Evolutionary conservation across 2,329 filamentous ascomycete species (phyloP).

Genomic region (Colletotrichum sp.): DNA sequence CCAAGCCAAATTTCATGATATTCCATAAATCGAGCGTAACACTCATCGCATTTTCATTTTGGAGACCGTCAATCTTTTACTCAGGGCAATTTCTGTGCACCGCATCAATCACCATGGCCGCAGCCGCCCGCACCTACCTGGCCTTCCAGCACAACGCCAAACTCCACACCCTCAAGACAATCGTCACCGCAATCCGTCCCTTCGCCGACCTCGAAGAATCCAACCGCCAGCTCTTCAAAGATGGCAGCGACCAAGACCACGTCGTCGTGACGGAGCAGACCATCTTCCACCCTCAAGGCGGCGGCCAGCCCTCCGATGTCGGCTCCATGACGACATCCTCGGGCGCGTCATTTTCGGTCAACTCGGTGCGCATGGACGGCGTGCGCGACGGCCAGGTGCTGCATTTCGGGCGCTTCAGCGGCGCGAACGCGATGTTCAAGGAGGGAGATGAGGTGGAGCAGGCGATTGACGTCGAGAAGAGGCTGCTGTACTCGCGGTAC

Average conservation of each 20-base stretch:
- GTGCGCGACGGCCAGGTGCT: slow-evolving; percentile 60
- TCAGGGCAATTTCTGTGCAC: background rate
- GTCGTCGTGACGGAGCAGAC: slow-evolving; percentile 68
- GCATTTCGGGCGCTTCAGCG: slow-evolving; percentile 67
- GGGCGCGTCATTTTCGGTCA: slow-evolving; percentile 53
- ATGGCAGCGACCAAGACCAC: slow-evolving; percentile 52
- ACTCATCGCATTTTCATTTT: too few species aligned
- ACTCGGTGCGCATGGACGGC: slow-evolving; percentile 60
- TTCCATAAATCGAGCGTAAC: background rate
- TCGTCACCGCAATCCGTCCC: slow-evolving; percentile 51
- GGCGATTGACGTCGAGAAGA: slow-evolving; percentile 63
- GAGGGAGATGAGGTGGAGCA: slow-evolving; percentile 55
- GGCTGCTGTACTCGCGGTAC: slow-evolving; percentile 68
- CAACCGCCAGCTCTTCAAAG: slow-evolving; percentile 64
- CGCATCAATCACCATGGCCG: background rate
- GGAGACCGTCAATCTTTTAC: background rate
- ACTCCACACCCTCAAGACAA: slow-evolving; percentile 46
- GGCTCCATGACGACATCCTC: slow-evolving; percentile 55
- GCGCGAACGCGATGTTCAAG: slow-evolving; percentile 34
- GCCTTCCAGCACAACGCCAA: slow-evolving; percentile 49
- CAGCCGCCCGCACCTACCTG: slow-evolving; percentile 41
- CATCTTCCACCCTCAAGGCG: slow-evolving; percentile 79
- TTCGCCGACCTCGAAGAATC: slow-evolving; percentile 54
- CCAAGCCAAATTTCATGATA: background rate
- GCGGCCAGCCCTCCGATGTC: slow-evolving; percentile 73